Evolutionary conservation across 192 early-diverging fungal species (phyloP), one percentile per base, ranked within the genome.

Genomic region (Coemansia reversa): DNA sequence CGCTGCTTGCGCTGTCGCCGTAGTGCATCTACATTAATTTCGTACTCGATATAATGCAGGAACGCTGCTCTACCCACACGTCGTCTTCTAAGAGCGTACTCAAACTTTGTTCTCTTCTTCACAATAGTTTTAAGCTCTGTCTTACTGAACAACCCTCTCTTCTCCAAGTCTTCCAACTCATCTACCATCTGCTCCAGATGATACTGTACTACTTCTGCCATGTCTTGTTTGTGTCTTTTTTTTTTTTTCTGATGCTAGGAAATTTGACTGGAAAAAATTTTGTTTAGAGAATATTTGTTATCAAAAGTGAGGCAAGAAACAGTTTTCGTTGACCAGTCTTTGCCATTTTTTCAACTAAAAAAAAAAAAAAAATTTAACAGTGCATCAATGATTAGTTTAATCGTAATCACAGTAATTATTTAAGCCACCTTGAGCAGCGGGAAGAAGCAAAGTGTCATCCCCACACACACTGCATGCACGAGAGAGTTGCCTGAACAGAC

Each of bases 21-120:
- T 51, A 97, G 75, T 27, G 84, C 70, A 51, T 97, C 94, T 55
- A 97, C 82, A 75, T 94, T 95, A 79, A 89, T 91, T 69, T 99
- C 97, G 81, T 94, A 99, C 60, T 93, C 92, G 65, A 97, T 94
- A 79, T 94, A 94, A 22, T 92, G 87, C 28, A 99, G 82, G 74
- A 87, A 99, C 55, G 97, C 94, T 11, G 84, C 79, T 51, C 90
- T 84, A 27, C 84, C 79, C 6, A 80, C 72, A 12, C 91, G 88
- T 63, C 92, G 89, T 23, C 94, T 83, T 65, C 92, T 89, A 32
- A 97, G 75, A 4, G 89, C 75, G 63, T 95, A 96, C 71, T 97
- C 95, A 60, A 93, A 93, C 59, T 88, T 87, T 33, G 92, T 92
- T 45, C 95, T 86, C 71, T 89, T 88, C 64, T 94, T 94, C 33